Conservation (phyloP, 345 rosid species). For the Noccaea caerulescens region DNA sequence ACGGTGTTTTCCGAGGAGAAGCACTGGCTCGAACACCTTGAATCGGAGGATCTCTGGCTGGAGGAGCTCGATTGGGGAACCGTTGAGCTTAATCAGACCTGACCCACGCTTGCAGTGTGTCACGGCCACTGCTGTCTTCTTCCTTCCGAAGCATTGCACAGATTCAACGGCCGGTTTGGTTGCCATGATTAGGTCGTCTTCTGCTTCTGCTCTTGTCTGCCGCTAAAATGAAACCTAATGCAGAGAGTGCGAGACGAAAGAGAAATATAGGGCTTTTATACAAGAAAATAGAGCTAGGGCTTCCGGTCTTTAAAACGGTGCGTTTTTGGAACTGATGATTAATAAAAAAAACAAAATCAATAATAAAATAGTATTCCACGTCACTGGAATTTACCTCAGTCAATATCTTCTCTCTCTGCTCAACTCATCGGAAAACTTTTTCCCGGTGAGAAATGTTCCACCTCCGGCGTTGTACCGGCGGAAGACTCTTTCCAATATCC, state of each 20-base stretch:
- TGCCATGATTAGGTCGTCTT: constrained; percentile 36
- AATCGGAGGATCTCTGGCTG: constrained; percentile 83
- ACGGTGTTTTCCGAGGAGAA: constrained; percentile 76
- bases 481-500: constrained; percentile 8
- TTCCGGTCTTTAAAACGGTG: constrained; percentile 14
- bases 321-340: neutral
- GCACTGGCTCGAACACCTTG: constrained; percentile 78
- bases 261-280: constrained; percentile 11
- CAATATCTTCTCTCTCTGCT: neutral
- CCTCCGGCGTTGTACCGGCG: constrained; percentile 29
- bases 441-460: constrained; percentile 36
- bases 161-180: constrained; percentile 44
- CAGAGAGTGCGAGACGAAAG: constrained; percentile 4
- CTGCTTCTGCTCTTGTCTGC: constrained; percentile 18
- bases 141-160: constrained; percentile 81
- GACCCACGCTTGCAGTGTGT: constrained; percentile 80
- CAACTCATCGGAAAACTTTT: neutral
- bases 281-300: constrained; percentile 25
- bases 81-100: constrained; percentile 80
- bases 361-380: constrained; percentile 17
- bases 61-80: constrained; percentile 74
- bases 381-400: neutral
- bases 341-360: neutral
- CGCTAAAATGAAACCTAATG: constrained; percentile 35
- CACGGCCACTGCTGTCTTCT: constrained; percentile 86